A percentile compares a stretch with the other conserved stretches of the same genome.
phyloP scores from a whole-genome alignment of 345 rosid genomes.

The Nephelium lappaceum region DNA sequence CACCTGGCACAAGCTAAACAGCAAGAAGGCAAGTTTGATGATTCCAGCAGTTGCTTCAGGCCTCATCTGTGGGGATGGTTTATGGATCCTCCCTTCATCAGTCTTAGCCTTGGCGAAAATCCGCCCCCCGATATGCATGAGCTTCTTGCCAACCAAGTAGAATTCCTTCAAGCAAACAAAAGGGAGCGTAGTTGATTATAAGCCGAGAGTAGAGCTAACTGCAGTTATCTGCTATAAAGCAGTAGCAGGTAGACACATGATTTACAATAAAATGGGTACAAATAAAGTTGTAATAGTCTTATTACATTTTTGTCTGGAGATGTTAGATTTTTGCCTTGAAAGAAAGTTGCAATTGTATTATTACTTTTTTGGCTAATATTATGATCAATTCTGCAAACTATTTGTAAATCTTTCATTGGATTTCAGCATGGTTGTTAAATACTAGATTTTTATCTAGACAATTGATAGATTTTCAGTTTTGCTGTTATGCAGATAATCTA shows the following conservation, averaged over 20 bases:
- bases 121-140: conserved; percentile 85
- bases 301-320: background rate
- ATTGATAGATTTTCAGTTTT: no score
- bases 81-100: conserved; percentile 90
- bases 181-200: background rate
- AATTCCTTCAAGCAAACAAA: background rate
- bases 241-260: background rate
- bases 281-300: background rate
- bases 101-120: conserved; percentile 71
- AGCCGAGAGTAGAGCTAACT: background rate
- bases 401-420: background rate
- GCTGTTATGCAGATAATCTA: no score
- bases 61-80: conserved; percentile 89
- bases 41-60: conserved; percentile 92
- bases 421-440: no score
- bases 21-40: conserved; percentile 58
- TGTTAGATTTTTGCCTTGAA: no score
- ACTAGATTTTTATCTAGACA: no score
- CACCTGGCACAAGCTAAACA: conserved; percentile 55
- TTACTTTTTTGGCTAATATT: background rate
- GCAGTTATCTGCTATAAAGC: background rate
- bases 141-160: conserved; percentile 43
- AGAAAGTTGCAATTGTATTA: background rate
- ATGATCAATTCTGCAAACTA: background rate
- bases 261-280: background rate